Percentiles rank a stretch among this genome's conserved stretches.
Evolutionary conservation across 495 filamentous ascomycete species (phyloP).

Genomic region (Umbilicaria muhlenbergii): DNA sequence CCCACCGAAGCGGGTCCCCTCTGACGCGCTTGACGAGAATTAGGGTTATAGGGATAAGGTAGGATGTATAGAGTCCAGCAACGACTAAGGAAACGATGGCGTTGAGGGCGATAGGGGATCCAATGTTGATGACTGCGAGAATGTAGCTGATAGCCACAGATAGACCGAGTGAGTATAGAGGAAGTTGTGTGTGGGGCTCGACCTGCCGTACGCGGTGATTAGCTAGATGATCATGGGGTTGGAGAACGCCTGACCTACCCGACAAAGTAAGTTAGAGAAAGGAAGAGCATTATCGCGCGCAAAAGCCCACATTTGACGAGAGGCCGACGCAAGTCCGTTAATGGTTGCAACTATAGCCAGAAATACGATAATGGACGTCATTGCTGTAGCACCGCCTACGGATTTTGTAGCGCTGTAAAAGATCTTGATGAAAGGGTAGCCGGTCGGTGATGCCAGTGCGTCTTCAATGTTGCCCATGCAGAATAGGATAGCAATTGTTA

Average conservation of each 20-base stretch:
- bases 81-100: constrained; percentile 24
- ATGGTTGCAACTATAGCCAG: constrained; percentile 23
- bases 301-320: constrained; percentile 42
- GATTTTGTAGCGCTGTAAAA: constrained; percentile 16
- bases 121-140: constrained; percentile 27
- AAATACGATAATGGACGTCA: constrained; percentile 2
- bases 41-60: constrained; percentile 29
- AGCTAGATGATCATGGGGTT: no score
- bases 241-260: constrained; percentile 5
- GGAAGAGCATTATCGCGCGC: constrained; percentile 46
- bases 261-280: constrained; percentile 1
- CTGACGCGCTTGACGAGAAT: constrained; percentile 19
- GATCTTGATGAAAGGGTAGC: constrained; percentile 24
- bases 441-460: constrained; percentile 13
- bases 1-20: constrained; percentile 13
- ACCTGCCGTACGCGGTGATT: no score
- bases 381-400: constrained; percentile 14
- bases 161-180: constrained; percentile 15
- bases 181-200: no score
- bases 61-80: constrained; percentile 24
- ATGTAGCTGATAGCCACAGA: constrained; percentile 22
- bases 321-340: constrained; percentile 33
- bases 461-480: constrained; percentile 14
- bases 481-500: constrained; percentile 13
- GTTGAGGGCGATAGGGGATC: constrained; percentile 29